Evolutionary conservation across 257 asterid genomes (phyloP).

Genomic region (Solanum sejunctum): DNA sequence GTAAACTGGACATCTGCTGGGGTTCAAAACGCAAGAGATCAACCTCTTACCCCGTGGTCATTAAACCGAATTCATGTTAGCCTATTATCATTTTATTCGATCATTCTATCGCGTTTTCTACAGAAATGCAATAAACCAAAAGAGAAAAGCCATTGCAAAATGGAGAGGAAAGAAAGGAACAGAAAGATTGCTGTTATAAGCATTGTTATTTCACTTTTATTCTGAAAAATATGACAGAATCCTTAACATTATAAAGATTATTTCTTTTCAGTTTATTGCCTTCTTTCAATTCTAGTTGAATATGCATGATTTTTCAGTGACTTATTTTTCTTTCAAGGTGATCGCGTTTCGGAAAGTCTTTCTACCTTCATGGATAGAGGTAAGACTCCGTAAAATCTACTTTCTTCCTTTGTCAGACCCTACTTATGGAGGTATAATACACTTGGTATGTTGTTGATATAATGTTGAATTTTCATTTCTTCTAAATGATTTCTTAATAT

Average conservation of each 20-base stretch:
- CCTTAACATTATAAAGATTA: not conserved
- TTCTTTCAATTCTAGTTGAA: not conserved
- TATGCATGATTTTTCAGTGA: not conserved
- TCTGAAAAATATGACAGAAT: not conserved
- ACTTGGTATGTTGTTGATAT: not conserved
- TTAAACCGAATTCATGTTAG: slow-evolving; percentile 4
- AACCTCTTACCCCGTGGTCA: slow-evolving; percentile 12
- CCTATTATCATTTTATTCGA: not conserved
- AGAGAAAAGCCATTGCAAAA: not conserved
- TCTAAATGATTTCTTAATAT: not conserved
- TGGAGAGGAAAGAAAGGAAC: not conserved
- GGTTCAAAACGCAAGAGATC: slow-evolving; percentile 67
- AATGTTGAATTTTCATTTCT: not conserved
- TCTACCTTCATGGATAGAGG: not conserved
- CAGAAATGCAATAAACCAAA: not conserved
- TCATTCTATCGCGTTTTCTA: slow-evolving; percentile 1
- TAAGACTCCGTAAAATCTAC: not conserved
- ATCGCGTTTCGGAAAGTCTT: not conserved
- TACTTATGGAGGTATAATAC: not conserved
- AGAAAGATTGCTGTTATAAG: not conserved
- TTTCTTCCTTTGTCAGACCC: not conserved
- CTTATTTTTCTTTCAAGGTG: not conserved
- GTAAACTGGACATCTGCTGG: slow-evolving; percentile 36
- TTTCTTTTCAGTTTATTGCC: not conserved
- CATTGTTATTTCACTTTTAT: not conserved